phyloP scores from a whole-genome alignment of 2,329 filamentous ascomycete genomes.

The Diaporthe sp. region DNA sequence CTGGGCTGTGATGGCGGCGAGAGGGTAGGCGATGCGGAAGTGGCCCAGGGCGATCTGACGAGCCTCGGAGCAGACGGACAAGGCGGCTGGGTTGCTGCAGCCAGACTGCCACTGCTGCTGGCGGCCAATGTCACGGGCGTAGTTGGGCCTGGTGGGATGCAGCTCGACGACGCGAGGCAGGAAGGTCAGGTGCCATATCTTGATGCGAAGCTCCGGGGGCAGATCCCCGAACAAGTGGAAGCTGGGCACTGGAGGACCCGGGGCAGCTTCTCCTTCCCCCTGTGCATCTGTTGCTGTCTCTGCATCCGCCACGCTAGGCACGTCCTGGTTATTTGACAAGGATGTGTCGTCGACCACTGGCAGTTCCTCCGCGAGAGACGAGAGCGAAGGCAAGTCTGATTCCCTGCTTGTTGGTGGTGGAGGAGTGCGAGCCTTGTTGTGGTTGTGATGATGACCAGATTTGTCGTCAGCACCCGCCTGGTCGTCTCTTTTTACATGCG shows the following conservation, averaged over 20 bases:
- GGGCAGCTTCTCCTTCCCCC: neutral
- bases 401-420: neutral
- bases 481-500: neutral
- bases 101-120: slow-evolving; percentile 49
- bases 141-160: slow-evolving; percentile 50
- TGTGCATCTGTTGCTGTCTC: neutral
- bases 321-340: neutral
- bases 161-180: slow-evolving; percentile 52
- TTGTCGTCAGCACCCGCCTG: too few relatives aligned
- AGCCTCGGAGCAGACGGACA: slow-evolving; percentile 52
- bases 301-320: neutral
- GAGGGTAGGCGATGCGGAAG: slow-evolving; percentile 51
- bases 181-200: slow-evolving; percentile 53
- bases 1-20: slow-evolving; percentile 41
- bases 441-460: neutral
- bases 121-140: slow-evolving; percentile 45
- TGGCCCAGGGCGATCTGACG: slow-evolving; percentile 49
- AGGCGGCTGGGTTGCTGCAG: slow-evolving; percentile 51
- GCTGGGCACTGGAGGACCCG: neutral
- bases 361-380: slow-evolving; percentile 29
- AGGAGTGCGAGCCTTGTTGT: neutral
- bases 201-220: slow-evolving; percentile 53
- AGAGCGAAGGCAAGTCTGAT: slow-evolving; percentile 29
- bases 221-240: slow-evolving; percentile 51
- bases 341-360: neutral